Conservation (phyloP, 768 basidiomycete species). For the Sporobolomyces pararoseus region DNA sequence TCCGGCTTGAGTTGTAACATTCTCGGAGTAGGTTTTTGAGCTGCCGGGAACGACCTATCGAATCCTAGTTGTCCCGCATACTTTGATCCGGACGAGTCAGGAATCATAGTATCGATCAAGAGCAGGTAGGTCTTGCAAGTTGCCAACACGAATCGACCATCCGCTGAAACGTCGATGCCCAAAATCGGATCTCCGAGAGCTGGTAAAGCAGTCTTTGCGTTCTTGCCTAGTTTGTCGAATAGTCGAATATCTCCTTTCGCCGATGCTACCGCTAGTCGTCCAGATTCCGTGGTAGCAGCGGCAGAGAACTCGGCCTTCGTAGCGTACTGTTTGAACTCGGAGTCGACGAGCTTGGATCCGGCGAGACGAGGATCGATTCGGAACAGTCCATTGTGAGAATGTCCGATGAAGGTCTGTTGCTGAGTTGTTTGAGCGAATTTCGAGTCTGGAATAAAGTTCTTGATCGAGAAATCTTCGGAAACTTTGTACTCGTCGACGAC, state of each 20-base stretch:
- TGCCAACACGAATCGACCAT: constrained; percentile 90
- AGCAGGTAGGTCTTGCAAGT: constrained; percentile 88
- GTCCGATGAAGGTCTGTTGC: constrained; percentile 88
- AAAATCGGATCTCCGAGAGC: constrained; percentile 91
- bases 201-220: constrained; percentile 94
- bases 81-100: constrained; percentile 68
- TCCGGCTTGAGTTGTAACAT: constrained; percentile 81
- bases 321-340: constrained; percentile 91
- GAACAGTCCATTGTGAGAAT: constrained; percentile 92
- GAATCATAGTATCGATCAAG: constrained; percentile 90
- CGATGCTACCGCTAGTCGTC: constrained; percentile 86
- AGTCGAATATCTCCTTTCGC: constrained; percentile 94
- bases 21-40: constrained; percentile 83
- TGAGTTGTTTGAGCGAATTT: constrained; percentile 92
- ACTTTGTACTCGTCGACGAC: constrained; percentile 99
- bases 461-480: constrained; percentile 78
- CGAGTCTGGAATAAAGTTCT: constrained; percentile 83
- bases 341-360: constrained; percentile 88
- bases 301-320: constrained; percentile 94
- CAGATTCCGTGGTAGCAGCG: constrained; percentile 76
- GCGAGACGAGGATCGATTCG: constrained; percentile 92
- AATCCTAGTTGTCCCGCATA: constrained; percentile 40
- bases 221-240: constrained; percentile 95
- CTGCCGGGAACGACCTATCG: constrained; percentile 90
- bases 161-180: constrained; percentile 88